Base-by-base conservation (phyloP, 164 flowering plant genomes). In the Piper longum region DNA sequence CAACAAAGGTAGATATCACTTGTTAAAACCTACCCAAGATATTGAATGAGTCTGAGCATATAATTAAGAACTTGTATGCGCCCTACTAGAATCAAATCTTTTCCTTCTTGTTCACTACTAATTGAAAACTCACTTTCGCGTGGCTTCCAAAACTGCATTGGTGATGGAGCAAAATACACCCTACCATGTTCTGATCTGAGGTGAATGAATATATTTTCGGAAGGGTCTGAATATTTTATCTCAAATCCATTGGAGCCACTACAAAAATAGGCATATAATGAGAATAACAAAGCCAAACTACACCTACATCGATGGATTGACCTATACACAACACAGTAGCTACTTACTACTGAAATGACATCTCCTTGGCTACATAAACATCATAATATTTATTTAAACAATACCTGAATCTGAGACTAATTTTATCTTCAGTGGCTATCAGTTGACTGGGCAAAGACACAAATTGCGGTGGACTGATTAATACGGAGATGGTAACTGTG, bases 181-280 rank as follows among this genome's bases (percentile, higher is more conserved):
- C 69, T 69, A 43, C 98, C 98, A 65, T 60, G 80, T 52, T 67
- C 56, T 66, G 98, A 79, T 64, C 77, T 76, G 39, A 92, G 75
- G 58, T 62, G 76, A 18, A 92, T 85, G 56, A 87, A 80, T 9
- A 92, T 88, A 62, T 85, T 89, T 77, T 92, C 98, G 59, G 42
- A 41, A 56, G 60, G 54, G 73, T 89, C 92, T 9, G 98, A 86
- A 66, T 86, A 92, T 59, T 68, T 69, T 57, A 92, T 72, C 77
- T 74, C 81, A 70, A 92, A 76, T 59, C 97, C 96, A 62, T 75
- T 54, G 67, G 83, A 92, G 55, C 97, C 97, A 56, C 98, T 92
- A 88, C 78, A 67, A 77, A 44, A 16, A 61, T 16, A 61, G 14
- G 16, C 41, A 57, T 4, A 62, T 9, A 43, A 42, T 60, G 16